Percentiles rank a stretch among this genome's conserved stretches.
Conservation (phyloP, 192 early-diverging fungal genomes). For the Glomus cerebriforme region DNA sequence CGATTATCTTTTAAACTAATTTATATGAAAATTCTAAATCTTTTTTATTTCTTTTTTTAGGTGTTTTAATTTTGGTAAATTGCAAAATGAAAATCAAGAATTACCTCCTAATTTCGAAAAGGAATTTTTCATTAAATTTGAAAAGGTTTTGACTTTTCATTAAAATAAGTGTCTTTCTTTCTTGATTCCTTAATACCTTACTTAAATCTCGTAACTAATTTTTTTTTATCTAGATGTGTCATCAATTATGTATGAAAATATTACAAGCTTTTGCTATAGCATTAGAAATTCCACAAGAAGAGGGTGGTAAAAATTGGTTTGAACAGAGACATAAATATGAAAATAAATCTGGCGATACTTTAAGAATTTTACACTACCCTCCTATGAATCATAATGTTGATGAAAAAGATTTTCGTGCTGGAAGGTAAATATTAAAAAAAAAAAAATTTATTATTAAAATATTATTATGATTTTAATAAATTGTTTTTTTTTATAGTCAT, state of each 20-base stretch:
- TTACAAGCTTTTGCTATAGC: slow-evolving; percentile 64
- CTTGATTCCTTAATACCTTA: background rate
- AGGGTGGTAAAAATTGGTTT: slow-evolving; percentile 59
- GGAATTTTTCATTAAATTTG: slow-evolving; percentile 37
- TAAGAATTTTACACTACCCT: slow-evolving; percentile 69
- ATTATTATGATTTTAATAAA: background rate
- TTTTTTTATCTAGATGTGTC: slow-evolving; percentile 43
- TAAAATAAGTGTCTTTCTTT: background rate
- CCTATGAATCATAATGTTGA: slow-evolving; percentile 40
- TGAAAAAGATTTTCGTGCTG: slow-evolving; percentile 50
- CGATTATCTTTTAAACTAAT: background rate
- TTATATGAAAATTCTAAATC: too few relatives aligned
- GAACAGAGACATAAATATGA: slow-evolving; percentile 52
- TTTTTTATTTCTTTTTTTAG: slow-evolving; percentile 25
- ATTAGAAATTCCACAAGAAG: slow-evolving; percentile 56
- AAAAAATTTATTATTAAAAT: background rate
- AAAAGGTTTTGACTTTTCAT: slow-evolving; percentile 32
- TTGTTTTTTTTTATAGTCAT: slow-evolving; percentile 39
- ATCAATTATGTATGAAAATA: slow-evolving; percentile 49
- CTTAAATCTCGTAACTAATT: background rate
- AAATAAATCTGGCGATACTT: slow-evolving; percentile 41
- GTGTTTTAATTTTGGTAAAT: slow-evolving; percentile 59
- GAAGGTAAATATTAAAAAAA: slow-evolving; percentile 48
- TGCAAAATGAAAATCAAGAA: slow-evolving; percentile 38
- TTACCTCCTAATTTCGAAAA: slow-evolving; percentile 39